Percentiles rank a stretch among this genome's conserved stretches.
Evolutionary conservation across 495 filamentous ascomycete species (phyloP).

Genomic region (Podospora sp.): DNA sequence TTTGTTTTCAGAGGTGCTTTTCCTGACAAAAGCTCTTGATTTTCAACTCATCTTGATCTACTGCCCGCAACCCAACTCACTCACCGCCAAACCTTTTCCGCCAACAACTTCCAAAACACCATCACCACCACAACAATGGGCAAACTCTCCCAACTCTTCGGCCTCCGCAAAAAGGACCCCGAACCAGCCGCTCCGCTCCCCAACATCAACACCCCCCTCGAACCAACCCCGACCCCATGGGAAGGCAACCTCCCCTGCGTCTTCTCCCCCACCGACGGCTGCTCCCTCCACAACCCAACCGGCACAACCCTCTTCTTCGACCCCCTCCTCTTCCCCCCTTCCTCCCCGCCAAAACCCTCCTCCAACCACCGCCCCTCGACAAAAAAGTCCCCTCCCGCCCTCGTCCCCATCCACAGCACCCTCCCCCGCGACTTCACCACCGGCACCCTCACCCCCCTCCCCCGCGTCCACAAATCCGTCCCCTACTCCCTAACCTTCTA

Average conservation of each 20-base stretch:
- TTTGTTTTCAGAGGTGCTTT: not conserved
- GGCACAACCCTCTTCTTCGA: constrained; percentile 25
- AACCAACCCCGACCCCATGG: constrained; percentile 21
- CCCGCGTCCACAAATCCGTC: constrained; percentile 30
- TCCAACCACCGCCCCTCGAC: constrained; percentile 7
- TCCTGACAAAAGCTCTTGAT: not conserved
- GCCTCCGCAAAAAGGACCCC: constrained; percentile 11
- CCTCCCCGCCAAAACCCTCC: constrained; percentile 18
- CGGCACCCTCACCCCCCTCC: constrained; percentile 24
- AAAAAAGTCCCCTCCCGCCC: constrained; percentile 22
- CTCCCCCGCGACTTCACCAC: constrained; percentile 21
- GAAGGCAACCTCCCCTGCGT: constrained; percentile 38
- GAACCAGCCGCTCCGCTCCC: constrained; percentile 4
- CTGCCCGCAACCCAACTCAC: not conserved
- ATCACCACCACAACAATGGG: constrained; percentile 7
- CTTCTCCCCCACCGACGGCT: constrained; percentile 32
- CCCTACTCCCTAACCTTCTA: constrained; percentile 31
- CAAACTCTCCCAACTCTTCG: constrained; percentile 12
- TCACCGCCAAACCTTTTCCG: not conserved
- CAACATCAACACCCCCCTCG: constrained; percentile 8
- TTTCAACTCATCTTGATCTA: not conserved
- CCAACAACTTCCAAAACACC: not conserved
- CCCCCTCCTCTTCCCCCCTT: constrained; percentile 19
- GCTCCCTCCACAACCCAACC: constrained; percentile 33
- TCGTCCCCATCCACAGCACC: constrained; percentile 13